Evolutionary conservation across 345 rosid species (phyloP), one percentile per base, ranked within the genome.

Genomic region (Pseudoturritis turrita): DNA sequence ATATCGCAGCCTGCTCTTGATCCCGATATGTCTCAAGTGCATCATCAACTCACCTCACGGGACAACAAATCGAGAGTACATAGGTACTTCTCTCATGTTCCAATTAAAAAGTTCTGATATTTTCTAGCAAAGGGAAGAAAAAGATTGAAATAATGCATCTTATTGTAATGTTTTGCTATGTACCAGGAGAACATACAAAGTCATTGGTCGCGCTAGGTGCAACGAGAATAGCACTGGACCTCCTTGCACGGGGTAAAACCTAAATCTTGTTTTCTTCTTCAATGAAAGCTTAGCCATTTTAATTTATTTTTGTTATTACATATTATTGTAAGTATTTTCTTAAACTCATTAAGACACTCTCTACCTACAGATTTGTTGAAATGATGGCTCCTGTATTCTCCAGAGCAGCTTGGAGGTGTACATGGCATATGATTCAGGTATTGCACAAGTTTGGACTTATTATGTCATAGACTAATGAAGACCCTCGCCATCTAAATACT

Each of bases 341-440:
- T 23, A 28, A 7, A 57, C 21, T 46, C 59, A 61, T 25, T 36
- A 59, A 11, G 62, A 66, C 46, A 26, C 26, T 26, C 44, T 31
- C 12, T 64, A 37, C 68, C 4, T 76, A 59, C 81, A 91, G 91
- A 80, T 89, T 85, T 83, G 93, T 89, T 2, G 91, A 91, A 80
- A 85, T 91, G 87, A 87, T 87, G 96, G 94, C 89, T 44, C 97
- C 97, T 51, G 96, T 89, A 75, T 91, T 91, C 84, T 89, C 97
- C n/a, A 80, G 41, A 79, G 88, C 83, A 41, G 85, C 96, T 9
- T 87, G 96, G 97, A 83, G 82, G 29, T 91, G 96, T 63, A 71
- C 86, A 15, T 91, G 97, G 96, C 80, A 83, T 70, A 80, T 89
- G 90, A 87, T 91, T 82, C 97, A 87, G 94, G 96, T 86, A 73